Base-by-base conservation (phyloP, 805 yeast genomes). In the Dipodascopsis tothii region DNA sequence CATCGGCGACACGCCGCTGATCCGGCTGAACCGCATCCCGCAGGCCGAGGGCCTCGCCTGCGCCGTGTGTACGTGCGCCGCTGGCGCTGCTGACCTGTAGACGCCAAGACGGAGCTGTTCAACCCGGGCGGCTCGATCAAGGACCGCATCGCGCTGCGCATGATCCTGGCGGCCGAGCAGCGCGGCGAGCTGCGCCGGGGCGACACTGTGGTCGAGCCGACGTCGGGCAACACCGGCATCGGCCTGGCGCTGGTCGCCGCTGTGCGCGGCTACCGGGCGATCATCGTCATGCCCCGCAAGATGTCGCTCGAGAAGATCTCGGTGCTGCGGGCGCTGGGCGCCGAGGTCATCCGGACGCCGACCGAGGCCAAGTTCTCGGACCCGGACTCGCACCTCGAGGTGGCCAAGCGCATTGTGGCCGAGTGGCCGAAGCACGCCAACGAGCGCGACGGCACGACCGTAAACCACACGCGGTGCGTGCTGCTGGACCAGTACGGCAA, bases 351-450 rank as follows among this genome's bases (percentile, higher is more conserved):
- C 54, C 77, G 95, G 70, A 84, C 95, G 9, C 94, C 95, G 41
- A 84, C 88, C 22, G 94, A 81, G 60, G 94, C 94, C 35, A 94
- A 94, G 2, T 84, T 87, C 85, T 94, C 84, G 58, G 75, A 94
- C 38, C 94, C 94, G 35, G 94, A 85, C 63, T 80, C 88, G 25
- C 94, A 84, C 59, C 84, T 84, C 60, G 94, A 94, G 52, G 95
- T 84, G 33, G 94, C 94, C 43, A 74, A 71, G 61, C 78, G 80
- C 54, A 71, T 84, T 59, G 85, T 84, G 60, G 77, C 76, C 61
- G 94, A 84, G 66, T 82, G 84, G 55, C 88, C 90, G 44, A 81
- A 84, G 60, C n/a, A n/a, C n/a, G n/a, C 30, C n/a, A n/a, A 25
- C 3, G 30, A 3, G 14, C 14, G 30, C n/a, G 30, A 11, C 14